Base-by-base conservation (phyloP, 148 eudicot species). In the Cornus suecica region DNA sequence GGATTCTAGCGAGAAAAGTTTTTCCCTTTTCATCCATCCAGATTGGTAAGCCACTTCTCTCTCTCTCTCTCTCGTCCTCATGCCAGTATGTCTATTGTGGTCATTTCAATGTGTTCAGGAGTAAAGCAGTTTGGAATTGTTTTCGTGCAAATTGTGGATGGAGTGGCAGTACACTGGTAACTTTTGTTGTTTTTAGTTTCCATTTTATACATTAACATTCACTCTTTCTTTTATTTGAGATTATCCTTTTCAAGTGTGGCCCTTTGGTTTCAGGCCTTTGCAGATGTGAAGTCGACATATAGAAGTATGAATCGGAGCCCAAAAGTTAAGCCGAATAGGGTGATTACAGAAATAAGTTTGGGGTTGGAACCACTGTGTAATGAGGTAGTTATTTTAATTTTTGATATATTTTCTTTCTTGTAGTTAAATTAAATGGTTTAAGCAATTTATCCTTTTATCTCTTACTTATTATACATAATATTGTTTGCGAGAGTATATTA, bases 91-190 rank as follows among this genome's bases (percentile, higher is more conserved):
- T 62, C 64, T 41, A 16, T 65, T 65, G 9, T 71, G 69, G 25
- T 27, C 51, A 2, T 42, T 37, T 69, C 26, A 51, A n/a, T 66
- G 13, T 79, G 61, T 81, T 71, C 74, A 90, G 94, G 62, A 81
- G 77, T 78, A 45, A 83, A 78, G 94, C 92, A 30, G 61, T 71
- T 32, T 92, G 93, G 92, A 83, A 69, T 67, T 92, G 97, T 74
- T 81, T 80, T 74, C 86, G 94, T 66, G 93, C 84, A 60, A 92
- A 84, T 78, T 92, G 97, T 82, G 94, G 94, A 61, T 92, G 97
- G 97, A 84, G 63, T 67, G 97, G 97, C 76, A 78, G 68, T 78
- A 79, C 87, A 63, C 81, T 71, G 76, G 94, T 90, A 78, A 63
- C 18, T 67, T 69, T 34, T 23, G 48, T 67, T 72, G 34, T 15